Evolutionary conservation across 2,329 filamentous ascomycete genomes (phyloP).

Genomic region (Pestalotiopsis fici): DNA sequence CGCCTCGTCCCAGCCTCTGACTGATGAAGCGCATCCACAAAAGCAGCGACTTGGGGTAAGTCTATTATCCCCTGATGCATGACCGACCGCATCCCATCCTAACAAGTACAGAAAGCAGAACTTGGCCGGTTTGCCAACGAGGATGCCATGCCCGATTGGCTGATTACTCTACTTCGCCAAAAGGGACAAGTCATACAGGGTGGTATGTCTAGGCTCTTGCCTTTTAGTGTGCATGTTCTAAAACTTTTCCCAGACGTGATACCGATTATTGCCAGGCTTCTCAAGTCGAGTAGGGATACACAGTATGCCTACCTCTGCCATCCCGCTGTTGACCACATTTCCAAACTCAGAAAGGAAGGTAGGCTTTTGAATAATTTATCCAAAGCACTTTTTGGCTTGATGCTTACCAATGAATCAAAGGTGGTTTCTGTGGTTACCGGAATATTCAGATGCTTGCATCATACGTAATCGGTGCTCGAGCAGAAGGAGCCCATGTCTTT

Average conservation of each 20-base stretch:
- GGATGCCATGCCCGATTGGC: slow-evolving; percentile 71
- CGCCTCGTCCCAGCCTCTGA: not conserved
- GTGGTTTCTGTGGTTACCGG: slow-evolving; percentile 91
- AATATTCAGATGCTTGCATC: slow-evolving; percentile 93
- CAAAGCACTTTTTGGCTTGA: not conserved
- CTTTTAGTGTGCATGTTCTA: not conserved
- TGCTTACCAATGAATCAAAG: slow-evolving; percentile 37
- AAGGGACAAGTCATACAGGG: slow-evolving; percentile 56
- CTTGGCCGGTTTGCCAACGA: slow-evolving; percentile 74
- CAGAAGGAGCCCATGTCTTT: slow-evolving; percentile 62
- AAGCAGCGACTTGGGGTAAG: slow-evolving; percentile 33
- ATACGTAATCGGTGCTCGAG: slow-evolving; percentile 65
- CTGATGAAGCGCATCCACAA: slow-evolving; percentile 6
- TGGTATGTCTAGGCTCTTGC: slow-evolving; percentile 32
- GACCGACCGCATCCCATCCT: not conserved
- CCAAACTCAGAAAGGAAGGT: slow-evolving; percentile 78
- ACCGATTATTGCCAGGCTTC: slow-evolving; percentile 61
- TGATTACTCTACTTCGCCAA: slow-evolving; percentile 62
- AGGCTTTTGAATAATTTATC: slow-evolving; percentile 7
- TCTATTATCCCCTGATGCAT: not conserved
- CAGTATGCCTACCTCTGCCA: slow-evolving; percentile 79
- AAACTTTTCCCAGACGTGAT: slow-evolving; percentile 51
- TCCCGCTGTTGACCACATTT: slow-evolving; percentile 73
- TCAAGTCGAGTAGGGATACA: slow-evolving; percentile 65
- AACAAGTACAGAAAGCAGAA: slow-evolving; percentile 52